These are phyloP conservation scores for Lippia alba DNA, from an alignment of 305 asterid species.

Conservation along the genomic window DNA sequence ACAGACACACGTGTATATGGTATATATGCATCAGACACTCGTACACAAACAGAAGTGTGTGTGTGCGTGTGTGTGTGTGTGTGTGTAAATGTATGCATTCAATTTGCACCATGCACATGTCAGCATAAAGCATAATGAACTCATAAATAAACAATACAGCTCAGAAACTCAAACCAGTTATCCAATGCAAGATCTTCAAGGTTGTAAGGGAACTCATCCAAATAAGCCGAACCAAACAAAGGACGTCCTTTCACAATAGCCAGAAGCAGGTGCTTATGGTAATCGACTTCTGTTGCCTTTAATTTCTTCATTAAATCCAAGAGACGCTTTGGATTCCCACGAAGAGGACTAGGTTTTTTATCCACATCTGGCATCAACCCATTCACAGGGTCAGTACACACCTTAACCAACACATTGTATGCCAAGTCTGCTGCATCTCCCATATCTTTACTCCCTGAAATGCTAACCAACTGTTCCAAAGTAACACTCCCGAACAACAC, in stretches of 20 bases:
- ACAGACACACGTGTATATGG: no score
- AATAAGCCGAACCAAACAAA: conserved; percentile 73
- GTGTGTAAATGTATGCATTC: not conserved
- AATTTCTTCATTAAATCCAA: conserved; percentile 90
- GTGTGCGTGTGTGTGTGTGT: not conserved
- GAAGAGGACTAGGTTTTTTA: conserved; percentile 72
- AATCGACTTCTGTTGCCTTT: conserved; percentile 68
- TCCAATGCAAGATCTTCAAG: conserved; percentile 78
- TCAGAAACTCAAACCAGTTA: conserved; percentile 69
- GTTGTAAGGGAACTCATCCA: conserved; percentile 90
- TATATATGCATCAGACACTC: not conserved
- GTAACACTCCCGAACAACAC: conserved; percentile 93
- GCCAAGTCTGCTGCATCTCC: conserved; percentile 73
- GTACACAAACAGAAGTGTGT: not conserved
- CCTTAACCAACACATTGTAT: conserved; percentile 63
- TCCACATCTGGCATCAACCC: conserved; percentile 91
- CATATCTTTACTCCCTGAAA: conserved; percentile 71
- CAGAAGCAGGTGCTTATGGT: conserved; percentile 75
- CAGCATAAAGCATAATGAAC: conserved; percentile 13
- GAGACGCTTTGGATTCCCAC: conserved; percentile 78
- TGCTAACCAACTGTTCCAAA: conserved; percentile 74
- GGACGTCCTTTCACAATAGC: conserved; percentile 80
- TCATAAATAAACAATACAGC: conserved; percentile 25
- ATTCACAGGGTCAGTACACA: conserved; percentile 78
- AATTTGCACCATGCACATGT: not conserved